Percentiles rank a stretch among this genome's conserved stretches.
Conservation (phyloP, 202 grass and related monocot genomes). For the Zoysia matrella region DNA sequence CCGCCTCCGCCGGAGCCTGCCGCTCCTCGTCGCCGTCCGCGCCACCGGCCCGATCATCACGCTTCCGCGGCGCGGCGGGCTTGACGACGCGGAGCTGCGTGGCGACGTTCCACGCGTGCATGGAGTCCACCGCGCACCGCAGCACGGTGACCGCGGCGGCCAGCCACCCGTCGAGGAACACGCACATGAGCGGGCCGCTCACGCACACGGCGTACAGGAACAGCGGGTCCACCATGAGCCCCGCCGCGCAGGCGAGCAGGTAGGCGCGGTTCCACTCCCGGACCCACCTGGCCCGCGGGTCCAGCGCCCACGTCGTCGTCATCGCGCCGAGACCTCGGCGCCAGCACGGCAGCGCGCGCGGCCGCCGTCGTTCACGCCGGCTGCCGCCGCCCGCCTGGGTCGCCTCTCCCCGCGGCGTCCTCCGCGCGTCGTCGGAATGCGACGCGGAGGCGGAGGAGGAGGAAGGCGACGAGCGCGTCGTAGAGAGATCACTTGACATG, state of each 20-base stretch:
- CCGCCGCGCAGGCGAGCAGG: constrained; percentile 78
- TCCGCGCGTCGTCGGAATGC: not conserved
- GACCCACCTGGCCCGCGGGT: constrained; percentile 44
- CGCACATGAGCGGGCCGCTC: constrained; percentile 75
- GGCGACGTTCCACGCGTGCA: constrained; percentile 77
- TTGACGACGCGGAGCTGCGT: constrained; percentile 55
- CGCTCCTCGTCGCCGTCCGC: not conserved
- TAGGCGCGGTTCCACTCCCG: constrained; percentile 77
- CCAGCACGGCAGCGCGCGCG: not conserved
- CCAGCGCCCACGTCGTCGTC: constrained; percentile 7
- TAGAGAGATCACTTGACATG: constrained; percentile 40
- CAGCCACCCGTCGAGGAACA: constrained; percentile 93
- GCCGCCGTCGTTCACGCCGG: not conserved
- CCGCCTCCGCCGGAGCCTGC: constrained; percentile 16
- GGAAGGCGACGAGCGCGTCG: not conserved
- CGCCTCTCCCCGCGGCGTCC: not conserved
- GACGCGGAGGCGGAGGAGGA: not conserved
- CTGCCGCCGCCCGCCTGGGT: not conserved
- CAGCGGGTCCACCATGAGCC: constrained; percentile 82
- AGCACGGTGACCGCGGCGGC: constrained; percentile 73
- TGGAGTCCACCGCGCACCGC: constrained; percentile 75
- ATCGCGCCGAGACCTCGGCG: not conserved
- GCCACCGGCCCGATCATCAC: not conserved
- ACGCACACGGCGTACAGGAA: constrained; percentile 78
- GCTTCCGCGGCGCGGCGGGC: not conserved